Conservation (phyloP, 345 rosid genomes). For the Linum usitatissimum region DNA sequence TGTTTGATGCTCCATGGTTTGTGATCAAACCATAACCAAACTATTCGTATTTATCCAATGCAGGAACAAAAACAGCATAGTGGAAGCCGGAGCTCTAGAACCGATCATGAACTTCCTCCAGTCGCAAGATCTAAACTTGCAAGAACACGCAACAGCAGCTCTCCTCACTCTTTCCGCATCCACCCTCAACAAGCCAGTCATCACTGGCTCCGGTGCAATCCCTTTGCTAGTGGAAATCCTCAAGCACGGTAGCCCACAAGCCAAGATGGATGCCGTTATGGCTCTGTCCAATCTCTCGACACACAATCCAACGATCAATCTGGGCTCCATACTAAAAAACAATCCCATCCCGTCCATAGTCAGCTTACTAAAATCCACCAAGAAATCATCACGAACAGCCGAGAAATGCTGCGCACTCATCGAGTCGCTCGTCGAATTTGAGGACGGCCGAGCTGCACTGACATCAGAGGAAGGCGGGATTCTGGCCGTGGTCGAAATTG, state of each 20-base stretch:
- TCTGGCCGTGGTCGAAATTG: conserved; percentile 68
- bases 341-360: conserved; percentile 53
- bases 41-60: conserved; percentile 12
- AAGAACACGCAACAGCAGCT: conserved; percentile 75
- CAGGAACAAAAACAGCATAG: conserved; percentile 81
- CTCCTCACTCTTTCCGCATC: conserved; percentile 89
- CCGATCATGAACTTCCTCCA: conserved; percentile 62
- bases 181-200: conserved; percentile 58
- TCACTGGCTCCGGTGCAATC: conserved; percentile 64
- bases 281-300: conserved; percentile 91
- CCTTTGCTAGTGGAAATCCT: conserved; percentile 70
- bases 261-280: conserved; percentile 53
- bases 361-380: conserved; percentile 51
- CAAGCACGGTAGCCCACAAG: conserved; percentile 63
- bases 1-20: too few relatives aligned
- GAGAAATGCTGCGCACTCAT: conserved; percentile 76
- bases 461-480: conserved; percentile 73
- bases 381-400: conserved; percentile 70
- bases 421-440: conserved; percentile 68
- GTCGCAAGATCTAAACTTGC: conserved; percentile 43
- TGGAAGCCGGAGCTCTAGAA: conserved; percentile 87
- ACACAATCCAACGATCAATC: conserved; percentile 24
- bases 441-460: conserved; percentile 55
- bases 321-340: conserved; percentile 36
- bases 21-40: not conserved